Evolutionary conservation across 148 eudicot genomes (phyloP).

Genomic region (Camellia lanceoleosa): DNA sequence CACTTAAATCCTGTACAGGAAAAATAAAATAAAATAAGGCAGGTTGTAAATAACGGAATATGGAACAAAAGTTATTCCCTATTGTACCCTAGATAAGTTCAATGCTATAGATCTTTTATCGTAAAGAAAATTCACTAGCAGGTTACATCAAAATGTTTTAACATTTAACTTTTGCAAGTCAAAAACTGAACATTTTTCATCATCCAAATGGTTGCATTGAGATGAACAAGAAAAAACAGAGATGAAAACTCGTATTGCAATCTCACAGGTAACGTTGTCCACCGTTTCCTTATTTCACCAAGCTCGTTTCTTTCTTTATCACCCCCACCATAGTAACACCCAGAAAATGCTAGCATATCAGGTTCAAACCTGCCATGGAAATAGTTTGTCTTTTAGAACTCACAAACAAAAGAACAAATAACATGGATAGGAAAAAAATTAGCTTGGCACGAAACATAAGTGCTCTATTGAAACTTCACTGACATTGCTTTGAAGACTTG

Average conservation of each 20-base stretch:
- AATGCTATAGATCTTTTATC: not conserved
- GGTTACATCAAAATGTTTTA: not conserved
- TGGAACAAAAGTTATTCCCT: not conserved
- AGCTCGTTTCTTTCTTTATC: conserved; percentile 76
- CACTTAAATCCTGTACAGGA: conserved; percentile 54
- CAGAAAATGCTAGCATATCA: conserved; percentile 93
- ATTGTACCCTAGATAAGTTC: not conserved
- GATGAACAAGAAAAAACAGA: not conserved
- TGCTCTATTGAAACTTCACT: too few relatives aligned
- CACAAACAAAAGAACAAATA: too few relatives aligned
- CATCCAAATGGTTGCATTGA: not conserved
- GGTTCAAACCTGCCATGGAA: conserved; percentile 70
- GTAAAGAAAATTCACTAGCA: not conserved
- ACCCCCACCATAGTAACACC: conserved; percentile 91
- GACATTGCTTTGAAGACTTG: not conserved
- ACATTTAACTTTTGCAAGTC: not conserved
- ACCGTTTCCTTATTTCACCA: conserved; percentile 75
- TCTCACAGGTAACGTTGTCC: conserved; percentile 86
- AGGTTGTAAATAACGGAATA: not conserved
- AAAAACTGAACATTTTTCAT: not conserved
- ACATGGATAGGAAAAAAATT: too few relatives aligned
- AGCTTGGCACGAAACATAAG: too few relatives aligned
- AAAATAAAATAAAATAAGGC: not conserved
- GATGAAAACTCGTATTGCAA: not conserved
- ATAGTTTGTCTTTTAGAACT: not conserved